Conservation (phyloP, 257 asterid species). For the Leonotis leonurus region DNA sequence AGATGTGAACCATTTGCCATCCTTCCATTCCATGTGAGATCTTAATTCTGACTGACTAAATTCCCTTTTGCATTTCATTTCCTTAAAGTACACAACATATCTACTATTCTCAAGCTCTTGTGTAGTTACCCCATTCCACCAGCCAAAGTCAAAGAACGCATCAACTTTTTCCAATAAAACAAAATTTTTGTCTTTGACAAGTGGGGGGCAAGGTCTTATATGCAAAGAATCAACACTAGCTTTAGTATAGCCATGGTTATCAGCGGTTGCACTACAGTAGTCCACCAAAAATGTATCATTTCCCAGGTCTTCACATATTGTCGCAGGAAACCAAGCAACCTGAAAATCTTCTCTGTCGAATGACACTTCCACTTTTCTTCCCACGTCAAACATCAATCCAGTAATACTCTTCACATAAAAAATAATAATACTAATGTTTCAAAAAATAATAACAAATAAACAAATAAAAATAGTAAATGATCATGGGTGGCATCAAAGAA, state of each 20-base stretch:
- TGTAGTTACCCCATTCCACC: constrained; percentile 65
- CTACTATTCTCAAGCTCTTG: constrained; percentile 39
- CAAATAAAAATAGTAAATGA: neutral
- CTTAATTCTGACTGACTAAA: constrained; percentile 45
- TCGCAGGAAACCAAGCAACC: constrained; percentile 62
- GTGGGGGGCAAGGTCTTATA: constrained; percentile 75
- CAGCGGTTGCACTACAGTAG: constrained; percentile 7
- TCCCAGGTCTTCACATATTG: constrained; percentile 30
- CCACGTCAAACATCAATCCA: constrained; percentile 53
- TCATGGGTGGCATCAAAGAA: neutral
- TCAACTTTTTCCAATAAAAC: constrained; percentile 63
- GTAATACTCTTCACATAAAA: constrained; percentile 42
- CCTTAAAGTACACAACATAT: constrained; percentile 46
- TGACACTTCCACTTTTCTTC: constrained; percentile 61
- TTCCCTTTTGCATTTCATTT: constrained; percentile 27
- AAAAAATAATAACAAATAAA: constrained; percentile 10
- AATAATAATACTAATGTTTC: too few species aligned
- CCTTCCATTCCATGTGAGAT: constrained; percentile 75
- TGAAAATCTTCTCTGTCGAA: constrained; percentile 32
- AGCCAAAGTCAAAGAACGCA: constrained; percentile 41
- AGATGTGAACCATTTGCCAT: constrained; percentile 62
- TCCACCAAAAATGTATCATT: constrained; percentile 42
- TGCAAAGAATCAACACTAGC: constrained; percentile 36
- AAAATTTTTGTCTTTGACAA: constrained; percentile 37
- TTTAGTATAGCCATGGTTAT: constrained; percentile 13